These are phyloP conservation scores for Mycena citricolor DNA, from an alignment of 1,284 basidiomycete genomes.

Conservation along the genomic window DNA sequence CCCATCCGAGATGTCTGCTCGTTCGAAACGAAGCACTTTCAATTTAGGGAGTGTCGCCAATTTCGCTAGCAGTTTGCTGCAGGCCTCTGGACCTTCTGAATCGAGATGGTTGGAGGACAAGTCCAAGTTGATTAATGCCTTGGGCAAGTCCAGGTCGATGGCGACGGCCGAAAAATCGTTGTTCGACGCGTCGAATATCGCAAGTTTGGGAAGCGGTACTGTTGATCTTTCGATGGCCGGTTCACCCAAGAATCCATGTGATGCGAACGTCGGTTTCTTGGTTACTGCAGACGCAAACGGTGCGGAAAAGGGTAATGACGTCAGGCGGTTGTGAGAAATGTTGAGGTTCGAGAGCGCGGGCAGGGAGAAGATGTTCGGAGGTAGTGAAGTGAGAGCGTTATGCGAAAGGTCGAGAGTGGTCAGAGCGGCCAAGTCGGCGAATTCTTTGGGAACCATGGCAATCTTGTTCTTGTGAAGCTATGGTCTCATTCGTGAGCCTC, in stretches of 20 bases:
- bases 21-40: constrained; percentile 57
- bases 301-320: constrained; percentile 57
- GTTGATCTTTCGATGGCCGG: constrained; percentile 60
- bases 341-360: constrained; percentile 66
- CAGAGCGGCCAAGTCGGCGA: constrained; percentile 64
- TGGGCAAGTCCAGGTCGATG: constrained; percentile 57
- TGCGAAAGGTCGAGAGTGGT: constrained; percentile 68
- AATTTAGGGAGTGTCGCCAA: constrained; percentile 51
- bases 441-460: constrained; percentile 53
- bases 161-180: constrained; percentile 57
- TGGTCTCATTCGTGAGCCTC: constrained; percentile 2
- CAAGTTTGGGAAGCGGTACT: constrained; percentile 61
- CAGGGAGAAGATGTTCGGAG: constrained; percentile 63
- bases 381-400: constrained; percentile 62
- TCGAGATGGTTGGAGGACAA: constrained; percentile 57
- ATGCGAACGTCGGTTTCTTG: constrained; percentile 32
- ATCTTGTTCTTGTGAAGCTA: constrained; percentile 77
- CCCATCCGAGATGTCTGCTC: constrained; percentile 55
- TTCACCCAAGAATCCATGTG: constrained; percentile 62
- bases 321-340: constrained; percentile 66
- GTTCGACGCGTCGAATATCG: constrained; percentile 57
- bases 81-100: constrained; percentile 26
- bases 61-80: constrained; percentile 43
- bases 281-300: constrained; percentile 44
- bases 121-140: constrained; percentile 46